Base-by-base conservation (phyloP, 2,329 filamentous ascomycete genomes). In the Geosmithia putterillii region DNA sequence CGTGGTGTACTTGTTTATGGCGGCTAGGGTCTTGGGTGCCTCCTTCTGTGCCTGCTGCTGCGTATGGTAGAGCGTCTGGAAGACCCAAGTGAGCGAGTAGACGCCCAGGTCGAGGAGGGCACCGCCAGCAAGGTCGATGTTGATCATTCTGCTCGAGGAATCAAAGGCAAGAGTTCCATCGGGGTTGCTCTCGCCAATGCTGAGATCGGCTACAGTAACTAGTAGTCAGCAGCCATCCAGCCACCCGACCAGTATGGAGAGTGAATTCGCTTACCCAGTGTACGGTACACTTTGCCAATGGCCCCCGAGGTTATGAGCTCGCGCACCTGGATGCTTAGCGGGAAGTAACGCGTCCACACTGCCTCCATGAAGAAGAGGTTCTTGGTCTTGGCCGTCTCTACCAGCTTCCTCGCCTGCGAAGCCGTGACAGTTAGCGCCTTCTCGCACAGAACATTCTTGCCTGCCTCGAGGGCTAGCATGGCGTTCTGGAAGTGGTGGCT, bases 401-500 rank as follows among this genome's bases (percentile, higher is more conserved):
- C 74, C 21, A 95, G 71, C 58, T 79, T 79, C 61, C 76, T 77
- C 20, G 83, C 70, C 64, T 95, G 88, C 9, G 77, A 70, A 3
- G 83, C 86, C 49, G 83, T 94, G 48, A 90, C 84, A 1, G 87
- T 94, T 54, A 95, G 81, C 0, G 88, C 78, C 70, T 95, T 95
- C 63, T 95, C 88, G 61, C 87, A 94, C 28, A 95, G 74, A 23
- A 95, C 86, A 54, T 90, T 74, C 71, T 94, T 95, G 54, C 86
- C 84, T 7, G 83, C 84, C 51, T 86, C 75, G 35, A 95, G 71
- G 38, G 81, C 83, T n/a, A 94, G 74, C 76, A 88, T 86, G 49
- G 79, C 76, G 64, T 95, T 90, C 61, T 94, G 86, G 67, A 89
- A 94, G 67, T 95, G 88, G 61, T 94, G 88, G 53, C 84, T 89